Evolutionary conservation across 2,329 filamentous ascomycete species (phyloP).

Genomic region (Cladosporium halotolerans): DNA sequence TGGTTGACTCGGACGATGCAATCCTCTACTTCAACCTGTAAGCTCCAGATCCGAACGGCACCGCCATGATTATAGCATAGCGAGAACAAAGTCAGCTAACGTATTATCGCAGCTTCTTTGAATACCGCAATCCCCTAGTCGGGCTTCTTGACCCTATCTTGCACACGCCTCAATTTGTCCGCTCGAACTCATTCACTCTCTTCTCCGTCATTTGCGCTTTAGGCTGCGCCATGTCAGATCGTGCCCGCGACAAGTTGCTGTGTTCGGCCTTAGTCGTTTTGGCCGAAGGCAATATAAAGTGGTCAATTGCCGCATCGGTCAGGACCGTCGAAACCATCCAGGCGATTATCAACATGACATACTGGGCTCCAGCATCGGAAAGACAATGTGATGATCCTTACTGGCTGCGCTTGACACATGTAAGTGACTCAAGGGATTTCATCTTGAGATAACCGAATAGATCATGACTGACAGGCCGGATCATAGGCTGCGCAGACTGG

Average conservation of each 20-base stretch:
- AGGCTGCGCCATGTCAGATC: constrained; percentile 8
- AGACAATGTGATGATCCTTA: constrained; percentile 8
- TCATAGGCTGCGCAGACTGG: constrained; percentile 1
- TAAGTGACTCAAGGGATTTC: not conserved
- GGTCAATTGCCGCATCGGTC: constrained; percentile 7
- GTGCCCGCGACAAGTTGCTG: constrained; percentile 6
- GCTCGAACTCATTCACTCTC: constrained; percentile 2
- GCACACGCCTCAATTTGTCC: constrained; percentile 5
- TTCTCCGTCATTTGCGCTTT: constrained; percentile 9
- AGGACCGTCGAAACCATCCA: constrained; percentile 7
- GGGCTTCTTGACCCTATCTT: constrained; percentile 2
- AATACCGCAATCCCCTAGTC: constrained; percentile 3
- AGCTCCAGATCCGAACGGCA: not conserved
- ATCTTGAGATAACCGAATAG: not conserved
- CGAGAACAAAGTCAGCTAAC: not conserved
- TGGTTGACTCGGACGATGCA: constrained; percentile 5
- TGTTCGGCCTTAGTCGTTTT: constrained; percentile 1
- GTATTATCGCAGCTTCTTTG: not conserved
- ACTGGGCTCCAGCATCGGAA: constrained; percentile 8
- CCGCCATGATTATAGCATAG: not conserved
- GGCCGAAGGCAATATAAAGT: constrained; percentile 7
- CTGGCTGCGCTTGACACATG: constrained; percentile 7
- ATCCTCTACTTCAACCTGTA: constrained; percentile 6
- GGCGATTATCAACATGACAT: constrained; percentile 9
- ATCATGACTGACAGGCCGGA: not conserved